Conservation (phyloP, 495 filamentous ascomycete genomes). For the Aspergillus wentii region DNA sequence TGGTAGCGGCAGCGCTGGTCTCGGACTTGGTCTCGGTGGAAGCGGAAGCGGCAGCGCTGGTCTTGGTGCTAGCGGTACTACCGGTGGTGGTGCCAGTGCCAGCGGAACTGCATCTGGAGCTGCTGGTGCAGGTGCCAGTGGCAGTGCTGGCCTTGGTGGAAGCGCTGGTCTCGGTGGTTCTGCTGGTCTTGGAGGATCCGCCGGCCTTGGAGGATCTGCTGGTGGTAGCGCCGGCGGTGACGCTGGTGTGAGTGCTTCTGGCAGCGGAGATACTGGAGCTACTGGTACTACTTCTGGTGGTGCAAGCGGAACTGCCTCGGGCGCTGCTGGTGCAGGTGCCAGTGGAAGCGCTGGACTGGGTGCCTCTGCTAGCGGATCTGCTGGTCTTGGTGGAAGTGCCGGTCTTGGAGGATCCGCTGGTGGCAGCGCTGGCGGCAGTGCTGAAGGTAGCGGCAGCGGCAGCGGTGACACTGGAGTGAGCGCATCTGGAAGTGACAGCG, state of each 20-base stretch:
- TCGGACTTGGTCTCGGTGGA: no score
- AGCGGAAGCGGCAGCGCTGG: no score
- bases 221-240: background rate
- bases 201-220: background rate
- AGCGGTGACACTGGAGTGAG: no score
- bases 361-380: background rate
- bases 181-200: background rate
- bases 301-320: no score
- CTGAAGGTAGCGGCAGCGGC: no score
- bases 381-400: background rate
- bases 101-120: no score
- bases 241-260: background rate
- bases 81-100: no score
- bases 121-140: background rate
- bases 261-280: background rate
- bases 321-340: conserved; percentile 1
- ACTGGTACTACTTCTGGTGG: background rate
- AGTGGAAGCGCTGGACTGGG: background rate
- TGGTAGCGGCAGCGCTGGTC: no score
- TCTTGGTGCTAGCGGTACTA: no score
- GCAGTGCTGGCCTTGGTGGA: background rate
- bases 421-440: background rate
- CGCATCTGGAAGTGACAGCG: no score
- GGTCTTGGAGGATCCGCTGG: background rate
- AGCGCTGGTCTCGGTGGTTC: conserved; percentile 1